A percentile compares a stretch with the other conserved stretches of the same genome.
These are phyloP conservation scores for Populus hybrid DNA, from an alignment of 441 rosid genomes.

Conservation along the genomic window DNA sequence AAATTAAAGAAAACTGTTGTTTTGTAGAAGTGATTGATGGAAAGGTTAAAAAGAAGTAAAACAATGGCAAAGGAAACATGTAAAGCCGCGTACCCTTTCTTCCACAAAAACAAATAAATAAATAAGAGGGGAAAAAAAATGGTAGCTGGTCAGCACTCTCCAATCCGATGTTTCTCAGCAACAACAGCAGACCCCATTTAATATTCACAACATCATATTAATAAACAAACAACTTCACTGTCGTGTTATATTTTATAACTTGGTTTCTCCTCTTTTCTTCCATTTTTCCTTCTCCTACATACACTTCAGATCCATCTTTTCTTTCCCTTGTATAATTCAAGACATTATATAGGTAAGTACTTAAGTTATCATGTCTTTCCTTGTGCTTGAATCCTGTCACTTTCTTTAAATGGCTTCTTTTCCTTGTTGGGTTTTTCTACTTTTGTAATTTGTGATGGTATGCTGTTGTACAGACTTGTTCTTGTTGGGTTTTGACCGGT, in stretches of 20 bases:
- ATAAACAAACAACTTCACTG: not conserved
- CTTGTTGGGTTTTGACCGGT: slow-evolving; percentile 1
- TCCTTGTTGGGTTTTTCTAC: not conserved
- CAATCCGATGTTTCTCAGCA: slow-evolving; percentile 17
- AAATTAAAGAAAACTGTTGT: not conserved
- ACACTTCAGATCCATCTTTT: not conserved
- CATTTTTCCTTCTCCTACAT: not conserved
- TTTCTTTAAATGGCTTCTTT: not conserved
- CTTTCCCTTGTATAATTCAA: not conserved
- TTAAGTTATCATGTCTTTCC: not conserved
- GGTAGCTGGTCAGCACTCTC: slow-evolving; percentile 46
- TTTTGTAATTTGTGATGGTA: too few relatives aligned
- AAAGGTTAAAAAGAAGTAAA: not conserved
- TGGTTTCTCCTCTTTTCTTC: not conserved
- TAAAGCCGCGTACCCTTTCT: not conserved
- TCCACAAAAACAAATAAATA: not conserved
- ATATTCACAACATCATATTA: not conserved
- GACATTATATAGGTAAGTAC: not conserved
- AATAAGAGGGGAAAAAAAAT: not conserved
- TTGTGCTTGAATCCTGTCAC: not conserved
- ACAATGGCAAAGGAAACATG: not conserved
- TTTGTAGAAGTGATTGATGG: not conserved
- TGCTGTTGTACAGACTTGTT: not conserved
- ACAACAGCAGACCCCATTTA: not conserved
- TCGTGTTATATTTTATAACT: not conserved